Conservation (phyloP, 495 filamentous ascomycete species). For the Penicillium bovifimosum region DNA sequence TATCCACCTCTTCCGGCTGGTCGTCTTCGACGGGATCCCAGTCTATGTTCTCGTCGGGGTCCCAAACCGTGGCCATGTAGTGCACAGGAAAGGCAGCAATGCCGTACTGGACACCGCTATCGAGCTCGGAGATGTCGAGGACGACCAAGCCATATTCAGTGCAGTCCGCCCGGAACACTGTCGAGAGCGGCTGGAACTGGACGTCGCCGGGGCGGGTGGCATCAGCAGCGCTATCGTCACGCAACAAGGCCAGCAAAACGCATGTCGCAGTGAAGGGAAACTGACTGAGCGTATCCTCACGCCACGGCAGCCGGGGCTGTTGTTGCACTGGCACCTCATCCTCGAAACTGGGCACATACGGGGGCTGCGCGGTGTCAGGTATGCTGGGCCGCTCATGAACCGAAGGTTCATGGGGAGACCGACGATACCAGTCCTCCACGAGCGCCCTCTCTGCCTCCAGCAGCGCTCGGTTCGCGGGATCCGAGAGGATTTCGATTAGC, state of each 20-base stretch:
- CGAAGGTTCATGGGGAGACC: conserved; percentile 1
- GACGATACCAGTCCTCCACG: conserved; percentile 10
- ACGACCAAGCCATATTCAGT: conserved; percentile 16
- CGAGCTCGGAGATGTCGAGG: conserved; percentile 17
- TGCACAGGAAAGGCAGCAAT: conserved; percentile 6
- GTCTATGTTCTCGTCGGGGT: neutral
- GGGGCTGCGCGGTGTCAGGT: conserved; percentile 12
- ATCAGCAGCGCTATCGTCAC: conserved; percentile 2
- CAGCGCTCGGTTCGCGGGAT: conserved; percentile 12
- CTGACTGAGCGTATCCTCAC: conserved; percentile 8
- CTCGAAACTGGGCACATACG: conserved; percentile 2
- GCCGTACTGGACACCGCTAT: conserved; percentile 12
- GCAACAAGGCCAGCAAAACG: conserved; percentile 12
- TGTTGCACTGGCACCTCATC: conserved; percentile 2
- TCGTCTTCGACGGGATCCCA: conserved; percentile 15
- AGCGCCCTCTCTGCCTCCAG: conserved; percentile 12
- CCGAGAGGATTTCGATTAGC: conserved; percentile 14
- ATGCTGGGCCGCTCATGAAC: conserved; percentile 11
- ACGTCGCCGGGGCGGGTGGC: conserved; percentile 10
- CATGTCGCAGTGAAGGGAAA: conserved; percentile 14
- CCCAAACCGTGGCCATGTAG: conserved; percentile 13
- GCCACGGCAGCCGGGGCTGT: conserved; percentile 14
- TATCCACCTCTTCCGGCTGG: conserved; percentile 2
- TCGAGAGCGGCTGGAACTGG: conserved; percentile 16
- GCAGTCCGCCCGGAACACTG: conserved; percentile 15